Percentiles rank a stretch among this genome's conserved stretches.
Evolutionary conservation across 305 asterid genomes (phyloP).

Genomic region (Ajuga reptans): DNA sequence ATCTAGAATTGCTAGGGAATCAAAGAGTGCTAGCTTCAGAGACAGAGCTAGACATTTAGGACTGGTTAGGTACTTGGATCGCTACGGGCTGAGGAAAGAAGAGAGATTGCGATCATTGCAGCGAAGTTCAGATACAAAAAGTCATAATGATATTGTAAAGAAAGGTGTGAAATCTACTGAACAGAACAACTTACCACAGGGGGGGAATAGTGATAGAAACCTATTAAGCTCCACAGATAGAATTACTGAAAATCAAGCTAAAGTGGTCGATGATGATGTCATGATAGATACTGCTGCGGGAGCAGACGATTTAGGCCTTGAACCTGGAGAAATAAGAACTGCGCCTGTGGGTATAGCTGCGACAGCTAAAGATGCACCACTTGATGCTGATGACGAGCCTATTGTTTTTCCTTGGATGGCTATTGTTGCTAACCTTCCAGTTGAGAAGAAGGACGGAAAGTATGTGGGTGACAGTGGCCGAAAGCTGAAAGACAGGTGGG

Average conservation of each 20-base stretch:
- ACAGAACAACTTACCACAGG: not conserved
- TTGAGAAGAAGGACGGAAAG: constrained; percentile 40
- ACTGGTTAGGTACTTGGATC: constrained; percentile 49
- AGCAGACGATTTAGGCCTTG: not conserved
- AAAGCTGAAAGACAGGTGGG: constrained; percentile 47
- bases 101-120: constrained; percentile 23
- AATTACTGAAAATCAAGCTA: constrained; percentile 17
- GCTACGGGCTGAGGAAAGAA: constrained; percentile 27
- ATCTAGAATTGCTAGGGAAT: constrained; percentile 52
- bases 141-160: constrained; percentile 12
- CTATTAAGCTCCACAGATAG: not conserved
- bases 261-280: constrained; percentile 14
- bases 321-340: constrained; percentile 23
- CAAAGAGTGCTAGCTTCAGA: constrained; percentile 49
- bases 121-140: constrained; percentile 28
- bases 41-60: constrained; percentile 67
- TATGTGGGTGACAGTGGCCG: constrained; percentile 56
- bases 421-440: constrained; percentile 56
- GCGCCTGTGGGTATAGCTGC: constrained; percentile 15
- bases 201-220: not conserved
- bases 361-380: constrained; percentile 11
- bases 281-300: not conserved
- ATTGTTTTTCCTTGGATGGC: constrained; percentile 88
- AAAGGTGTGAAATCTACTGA: not conserved
- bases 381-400: constrained; percentile 40